Percentiles rank a stretch among this genome's conserved stretches.
These are phyloP conservation scores for Coffea canephora DNA, from an alignment of 257 asterid genomes.

Conservation along the genomic window DNA sequence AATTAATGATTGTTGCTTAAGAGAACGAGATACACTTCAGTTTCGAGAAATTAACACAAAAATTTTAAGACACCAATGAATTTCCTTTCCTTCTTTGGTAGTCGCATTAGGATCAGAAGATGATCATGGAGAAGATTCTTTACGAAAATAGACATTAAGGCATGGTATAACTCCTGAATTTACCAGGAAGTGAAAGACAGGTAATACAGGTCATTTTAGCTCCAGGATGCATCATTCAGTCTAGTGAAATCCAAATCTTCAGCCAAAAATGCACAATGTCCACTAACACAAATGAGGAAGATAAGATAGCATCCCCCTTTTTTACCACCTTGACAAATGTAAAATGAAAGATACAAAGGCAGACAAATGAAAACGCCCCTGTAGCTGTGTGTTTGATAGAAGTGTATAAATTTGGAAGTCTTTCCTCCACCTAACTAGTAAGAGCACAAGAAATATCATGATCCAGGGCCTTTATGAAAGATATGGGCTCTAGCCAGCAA, in stretches of 20 bases:
- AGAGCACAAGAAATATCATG: conserved; percentile 14
- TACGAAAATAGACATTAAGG: too few relatives aligned
- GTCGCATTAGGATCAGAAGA: too few relatives aligned
- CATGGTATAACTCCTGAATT: too few relatives aligned
- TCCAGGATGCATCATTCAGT: background rate
- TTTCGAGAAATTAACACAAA: too few relatives aligned
- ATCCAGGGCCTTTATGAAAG: conserved; percentile 10
- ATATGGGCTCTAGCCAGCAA: conserved; percentile 7
- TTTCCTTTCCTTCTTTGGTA: too few relatives aligned
- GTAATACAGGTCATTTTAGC: background rate
- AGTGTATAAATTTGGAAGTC: conserved; percentile 4
- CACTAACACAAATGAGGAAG: background rate
- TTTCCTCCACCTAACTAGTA: conserved; percentile 9
- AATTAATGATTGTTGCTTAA: too few relatives aligned
- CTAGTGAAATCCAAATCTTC: background rate
- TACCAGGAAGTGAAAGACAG: too few relatives aligned
- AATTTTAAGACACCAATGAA: too few relatives aligned
- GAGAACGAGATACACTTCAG: too few relatives aligned
- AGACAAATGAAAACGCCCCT: too few relatives aligned
- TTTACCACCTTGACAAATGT: background rate
- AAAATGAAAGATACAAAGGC: background rate
- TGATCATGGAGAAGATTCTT: background rate
- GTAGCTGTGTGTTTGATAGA: background rate
- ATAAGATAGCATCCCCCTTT: background rate
- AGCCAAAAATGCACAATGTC: background rate